Evolutionary conservation across 2,329 filamentous ascomycete species (phyloP).

Genomic region (Shiraia bambusicola): DNA sequence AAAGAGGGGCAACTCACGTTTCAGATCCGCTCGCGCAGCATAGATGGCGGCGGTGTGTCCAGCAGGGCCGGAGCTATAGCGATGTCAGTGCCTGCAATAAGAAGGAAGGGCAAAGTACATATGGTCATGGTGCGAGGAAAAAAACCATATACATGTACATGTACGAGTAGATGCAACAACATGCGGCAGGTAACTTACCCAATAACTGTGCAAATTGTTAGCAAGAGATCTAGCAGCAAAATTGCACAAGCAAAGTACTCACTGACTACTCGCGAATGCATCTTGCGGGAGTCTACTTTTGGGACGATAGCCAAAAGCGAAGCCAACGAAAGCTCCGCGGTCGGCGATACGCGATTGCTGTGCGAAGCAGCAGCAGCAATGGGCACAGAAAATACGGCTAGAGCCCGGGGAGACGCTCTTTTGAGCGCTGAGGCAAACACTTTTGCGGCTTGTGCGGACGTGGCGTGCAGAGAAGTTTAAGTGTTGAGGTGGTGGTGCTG

Average conservation of each 20-base stretch:
- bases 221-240: constrained; percentile 3
- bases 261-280: constrained; percentile 94
- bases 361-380: constrained; percentile 71
- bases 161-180: neutral
- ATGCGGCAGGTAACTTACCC: constrained; percentile 33
- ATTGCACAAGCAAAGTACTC: constrained; percentile 46
- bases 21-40: constrained; percentile 88
- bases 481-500: constrained; percentile 14
- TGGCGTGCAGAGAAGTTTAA: constrained; percentile 22
- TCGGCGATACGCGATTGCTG: constrained; percentile 58
- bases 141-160: no score
- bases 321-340: constrained; percentile 45
- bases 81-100: constrained; percentile 23
- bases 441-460: constrained; percentile 63
- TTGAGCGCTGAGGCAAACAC: constrained; percentile 86
- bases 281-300: constrained; percentile 56
- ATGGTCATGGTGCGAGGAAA: constrained; percentile 12
- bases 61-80: constrained; percentile 81
- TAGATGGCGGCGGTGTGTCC: constrained; percentile 98
- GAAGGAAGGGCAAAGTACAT: constrained; percentile 18
- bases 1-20: constrained; percentile 60
- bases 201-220: constrained; percentile 39
- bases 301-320: constrained; percentile 27
- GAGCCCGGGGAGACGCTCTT: constrained; percentile 65
- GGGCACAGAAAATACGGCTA: constrained; percentile 71